These are phyloP conservation scores for Catenaria anguillulae DNA, from an alignment of 371 early-diverging fungal species.

Conservation along the genomic window DNA sequence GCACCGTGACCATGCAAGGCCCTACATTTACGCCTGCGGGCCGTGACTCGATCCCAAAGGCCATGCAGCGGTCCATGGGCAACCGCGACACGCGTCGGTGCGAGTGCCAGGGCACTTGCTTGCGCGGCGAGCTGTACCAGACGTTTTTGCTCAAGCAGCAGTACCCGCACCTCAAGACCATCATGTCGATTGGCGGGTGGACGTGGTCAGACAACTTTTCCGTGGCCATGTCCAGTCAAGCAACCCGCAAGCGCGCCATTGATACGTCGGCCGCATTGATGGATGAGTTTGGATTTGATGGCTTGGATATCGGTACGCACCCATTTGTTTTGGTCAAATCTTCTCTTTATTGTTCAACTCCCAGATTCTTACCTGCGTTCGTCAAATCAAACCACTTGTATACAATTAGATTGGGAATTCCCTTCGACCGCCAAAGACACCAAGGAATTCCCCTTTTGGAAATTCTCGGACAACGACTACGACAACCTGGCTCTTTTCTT, in stretches of 20 bases:
- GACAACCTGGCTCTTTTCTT: neutral
- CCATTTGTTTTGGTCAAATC: too few species aligned
- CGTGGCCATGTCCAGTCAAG: neutral
- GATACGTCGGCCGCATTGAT: neutral
- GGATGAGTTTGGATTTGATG: neutral
- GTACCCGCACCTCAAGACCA: conserved; percentile 3
- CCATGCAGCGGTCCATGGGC: neutral
- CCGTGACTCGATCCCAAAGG: neutral
- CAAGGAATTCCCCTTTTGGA: conserved; percentile 3
- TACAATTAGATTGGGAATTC: conserved; percentile 7
- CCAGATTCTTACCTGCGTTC: too few species aligned
- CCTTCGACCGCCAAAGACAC: neutral
- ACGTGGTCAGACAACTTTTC: conserved; percentile 2
- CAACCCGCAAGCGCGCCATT: neutral
- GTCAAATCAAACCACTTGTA: too few species aligned
- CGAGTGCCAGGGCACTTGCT: neutral
- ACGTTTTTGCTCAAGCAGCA: conserved; percentile 1
- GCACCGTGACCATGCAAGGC: neutral
- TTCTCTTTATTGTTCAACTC: too few species aligned
- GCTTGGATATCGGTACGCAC: neutral
- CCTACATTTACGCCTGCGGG: neutral
- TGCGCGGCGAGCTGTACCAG: conserved; percentile 4
- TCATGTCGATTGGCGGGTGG: neutral
- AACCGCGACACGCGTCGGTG: neutral
- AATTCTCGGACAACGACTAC: neutral